Conservation (phyloP, 1,139 yeast genomes). For the Protomyces inouyei region DNA sequence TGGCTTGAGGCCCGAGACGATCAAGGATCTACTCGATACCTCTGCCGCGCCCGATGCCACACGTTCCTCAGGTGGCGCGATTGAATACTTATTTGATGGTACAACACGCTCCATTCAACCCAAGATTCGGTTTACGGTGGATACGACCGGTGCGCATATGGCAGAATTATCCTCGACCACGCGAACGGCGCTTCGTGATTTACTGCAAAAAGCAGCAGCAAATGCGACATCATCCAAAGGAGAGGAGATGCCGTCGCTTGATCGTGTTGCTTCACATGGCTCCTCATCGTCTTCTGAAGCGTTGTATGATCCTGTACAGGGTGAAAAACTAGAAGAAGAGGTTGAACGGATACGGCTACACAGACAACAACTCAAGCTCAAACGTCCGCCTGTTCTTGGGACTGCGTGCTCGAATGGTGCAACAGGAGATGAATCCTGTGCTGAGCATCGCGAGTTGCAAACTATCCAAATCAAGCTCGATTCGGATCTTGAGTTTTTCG, state of each 20-base stretch:
- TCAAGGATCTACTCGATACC: slow-evolving; percentile 19
- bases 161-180: slow-evolving; percentile 16
- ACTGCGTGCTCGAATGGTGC: background rate
- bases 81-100: slow-evolving; percentile 36
- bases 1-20: slow-evolving; percentile 40
- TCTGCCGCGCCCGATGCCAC: slow-evolving; percentile 30
- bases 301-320: background rate
- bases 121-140: slow-evolving; percentile 32
- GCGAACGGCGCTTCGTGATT: slow-evolving; percentile 17
- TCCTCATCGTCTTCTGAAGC: background rate
- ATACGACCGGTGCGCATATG: slow-evolving; percentile 1
- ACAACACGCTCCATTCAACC: slow-evolving; percentile 34
- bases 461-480: slow-evolving; percentile 40
- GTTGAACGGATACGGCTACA: background rate
- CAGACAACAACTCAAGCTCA: background rate
- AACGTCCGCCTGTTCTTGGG: background rate
- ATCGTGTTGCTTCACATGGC: background rate
- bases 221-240: background rate
- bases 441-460: slow-evolving; percentile 13
- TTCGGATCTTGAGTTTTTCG: slow-evolving; percentile 52
- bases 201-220: slow-evolving; percentile 8
- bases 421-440: background rate
- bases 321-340: background rate
- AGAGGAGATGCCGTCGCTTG: background rate
- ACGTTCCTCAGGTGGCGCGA: slow-evolving; percentile 27